phyloP scores from a whole-genome alignment of 768 basidiomycete species.

The Leucocoprinus sp. region DNA sequence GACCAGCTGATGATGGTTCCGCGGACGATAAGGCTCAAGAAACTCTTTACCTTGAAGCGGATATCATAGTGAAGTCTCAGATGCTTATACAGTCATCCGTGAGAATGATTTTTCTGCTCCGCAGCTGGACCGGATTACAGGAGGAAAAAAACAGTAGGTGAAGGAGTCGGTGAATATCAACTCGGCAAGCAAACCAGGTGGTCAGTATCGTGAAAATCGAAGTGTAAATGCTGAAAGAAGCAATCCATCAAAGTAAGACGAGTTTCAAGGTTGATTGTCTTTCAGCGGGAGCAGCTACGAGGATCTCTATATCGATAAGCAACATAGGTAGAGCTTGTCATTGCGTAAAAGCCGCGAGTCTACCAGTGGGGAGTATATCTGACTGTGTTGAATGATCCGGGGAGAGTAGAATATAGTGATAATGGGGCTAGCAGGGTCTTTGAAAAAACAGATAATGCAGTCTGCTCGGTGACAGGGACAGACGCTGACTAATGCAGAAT shows the following conservation, averaged over 20 bases:
- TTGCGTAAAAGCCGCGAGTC: constrained; percentile 1
- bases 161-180: background rate
- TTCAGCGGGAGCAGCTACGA: background rate
- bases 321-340: background rate
- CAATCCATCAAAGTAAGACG: background rate
- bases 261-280: background rate
- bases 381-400: background rate
- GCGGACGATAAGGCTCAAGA: constrained; percentile 1
- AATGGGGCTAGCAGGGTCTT: background rate
- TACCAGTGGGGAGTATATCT: constrained; percentile 1
- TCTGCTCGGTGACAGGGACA: constrained; percentile 1
- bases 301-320: background rate
- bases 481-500: constrained; percentile 1
- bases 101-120: background rate
- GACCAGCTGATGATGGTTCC: background rate
- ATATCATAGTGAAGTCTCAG: constrained; percentile 1
- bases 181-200: constrained; percentile 1
- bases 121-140: background rate
- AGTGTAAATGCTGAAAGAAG: background rate
- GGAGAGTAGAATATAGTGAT: background rate
- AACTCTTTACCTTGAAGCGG: constrained; percentile 2
- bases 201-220: background rate
- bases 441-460: background rate
- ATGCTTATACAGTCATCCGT: background rate
- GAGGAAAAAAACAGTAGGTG: background rate